These are phyloP conservation scores for Kodamaea laetipori DNA, from an alignment of 805 yeast species.

Conservation along the genomic window DNA sequence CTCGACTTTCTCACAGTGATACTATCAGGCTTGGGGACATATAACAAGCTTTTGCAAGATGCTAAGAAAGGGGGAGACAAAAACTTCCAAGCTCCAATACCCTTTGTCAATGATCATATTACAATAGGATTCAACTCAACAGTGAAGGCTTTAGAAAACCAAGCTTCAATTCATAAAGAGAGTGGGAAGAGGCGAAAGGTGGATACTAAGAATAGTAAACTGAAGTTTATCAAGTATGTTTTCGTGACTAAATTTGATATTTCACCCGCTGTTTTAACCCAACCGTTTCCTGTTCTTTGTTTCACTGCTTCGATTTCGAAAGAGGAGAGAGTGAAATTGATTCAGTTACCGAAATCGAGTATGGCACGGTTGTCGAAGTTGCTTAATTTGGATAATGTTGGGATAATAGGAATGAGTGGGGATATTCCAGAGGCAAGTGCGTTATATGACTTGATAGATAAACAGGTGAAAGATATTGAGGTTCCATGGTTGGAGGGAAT, in stretches of 20 bases:
- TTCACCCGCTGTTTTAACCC: conserved; percentile 49
- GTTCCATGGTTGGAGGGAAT: conserved; percentile 49
- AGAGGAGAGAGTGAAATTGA: conserved; percentile 48
- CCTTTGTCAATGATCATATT: conserved; percentile 26
- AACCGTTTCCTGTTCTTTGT: conserved; percentile 60
- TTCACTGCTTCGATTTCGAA: conserved; percentile 42
- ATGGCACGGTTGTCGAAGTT: conserved; percentile 31
- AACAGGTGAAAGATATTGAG: conserved; percentile 36
- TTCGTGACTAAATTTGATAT: conserved; percentile 66
- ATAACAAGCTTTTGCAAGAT: conserved; percentile 21
- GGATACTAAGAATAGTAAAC: conserved; percentile 9
- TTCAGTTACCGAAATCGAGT: conserved; percentile 58
- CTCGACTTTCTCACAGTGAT: conserved; percentile 37
- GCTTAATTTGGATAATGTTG: conserved; percentile 29
- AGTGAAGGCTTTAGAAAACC: conserved; percentile 47
- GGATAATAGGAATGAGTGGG: conserved; percentile 38
- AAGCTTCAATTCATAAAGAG: conserved; percentile 32
- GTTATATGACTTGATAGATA: conserved; percentile 30
- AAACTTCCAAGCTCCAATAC: conserved; percentile 19
- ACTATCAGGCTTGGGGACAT: conserved; percentile 33
- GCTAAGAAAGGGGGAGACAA: conserved; percentile 11
- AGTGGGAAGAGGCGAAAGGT: conserved; percentile 10
- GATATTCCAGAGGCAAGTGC: conserved; percentile 29
- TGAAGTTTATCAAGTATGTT: conserved; percentile 37
- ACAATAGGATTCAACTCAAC: conserved; percentile 59